Conservation (phyloP, 805 yeast species). For the Candida vartiovaarae region DNA sequence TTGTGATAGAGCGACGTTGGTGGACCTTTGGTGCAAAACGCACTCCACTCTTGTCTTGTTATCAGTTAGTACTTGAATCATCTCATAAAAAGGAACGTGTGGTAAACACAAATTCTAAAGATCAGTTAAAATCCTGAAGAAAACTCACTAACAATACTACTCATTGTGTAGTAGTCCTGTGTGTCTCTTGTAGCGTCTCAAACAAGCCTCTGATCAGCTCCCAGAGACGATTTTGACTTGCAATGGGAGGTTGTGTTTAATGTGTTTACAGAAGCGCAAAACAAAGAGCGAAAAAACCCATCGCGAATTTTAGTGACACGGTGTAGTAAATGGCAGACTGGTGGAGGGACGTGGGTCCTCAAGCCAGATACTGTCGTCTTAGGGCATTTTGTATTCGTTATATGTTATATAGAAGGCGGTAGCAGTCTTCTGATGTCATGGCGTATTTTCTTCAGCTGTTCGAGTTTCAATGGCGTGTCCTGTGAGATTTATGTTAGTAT, state of each 20-base stretch:
- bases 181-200: neutral
- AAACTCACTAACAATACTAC: constrained; percentile 37
- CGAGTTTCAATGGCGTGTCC: constrained; percentile 6
- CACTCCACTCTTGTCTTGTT: constrained; percentile 42
- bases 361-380: neutral
- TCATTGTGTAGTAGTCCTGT: constrained; percentile 25
- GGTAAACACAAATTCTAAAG: neutral
- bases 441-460: constrained; percentile 9
- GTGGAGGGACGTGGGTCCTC: no score
- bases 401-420: neutral
- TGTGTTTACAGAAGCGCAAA: neutral
- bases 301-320: neutral
- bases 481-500: constrained; percentile 1
- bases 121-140: neutral
- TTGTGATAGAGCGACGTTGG: constrained; percentile 31
- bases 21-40: constrained; percentile 58
- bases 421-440: constrained; percentile 3
- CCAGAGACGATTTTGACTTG: no score
- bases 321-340: neutral
- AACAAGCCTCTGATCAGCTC: no score
- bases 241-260: no score
- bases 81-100: no score
- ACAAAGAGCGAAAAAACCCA: neutral
- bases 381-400: neutral
- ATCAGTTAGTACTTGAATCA: constrained; percentile 1